phyloP scores from a whole-genome alignment of 768 basidiomycete species.

The Cyclocybe cylindracea region DNA sequence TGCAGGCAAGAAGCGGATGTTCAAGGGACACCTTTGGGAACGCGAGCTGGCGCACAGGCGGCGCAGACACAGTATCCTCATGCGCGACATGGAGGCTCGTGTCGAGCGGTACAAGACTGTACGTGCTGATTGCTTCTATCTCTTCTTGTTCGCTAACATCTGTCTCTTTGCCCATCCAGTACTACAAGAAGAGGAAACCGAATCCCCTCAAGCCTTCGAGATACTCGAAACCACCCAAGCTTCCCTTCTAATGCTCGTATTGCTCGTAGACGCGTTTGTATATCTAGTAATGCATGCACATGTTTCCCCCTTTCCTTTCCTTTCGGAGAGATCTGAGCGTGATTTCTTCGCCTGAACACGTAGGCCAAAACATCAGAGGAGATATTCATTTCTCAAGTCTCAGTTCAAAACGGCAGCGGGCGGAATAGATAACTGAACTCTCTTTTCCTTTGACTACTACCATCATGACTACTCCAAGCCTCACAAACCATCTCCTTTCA shows the following conservation, averaged over 20 bases:
- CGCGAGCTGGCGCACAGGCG: slow-evolving; percentile 49
- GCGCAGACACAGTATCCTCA: slow-evolving; percentile 51
- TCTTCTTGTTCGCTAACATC: neutral
- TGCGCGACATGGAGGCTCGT: slow-evolving; percentile 72
- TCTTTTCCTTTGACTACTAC: neutral
- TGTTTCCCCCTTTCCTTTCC: too few relatives aligned
- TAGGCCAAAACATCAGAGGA: too few relatives aligned
- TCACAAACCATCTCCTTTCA: slow-evolving; percentile 39
- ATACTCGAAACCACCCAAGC: slow-evolving; percentile 50
- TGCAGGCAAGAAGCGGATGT: slow-evolving; percentile 79
- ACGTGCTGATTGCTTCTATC: slow-evolving; percentile 23
- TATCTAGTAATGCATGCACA: too few relatives aligned
- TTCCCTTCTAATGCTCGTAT: slow-evolving; percentile 51
- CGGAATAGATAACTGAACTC: too few relatives aligned
- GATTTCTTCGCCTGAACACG: too few relatives aligned
- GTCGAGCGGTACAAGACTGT: slow-evolving; percentile 68
- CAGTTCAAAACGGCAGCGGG: too few relatives aligned
- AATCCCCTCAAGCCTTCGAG: slow-evolving; percentile 59
- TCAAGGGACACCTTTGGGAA: slow-evolving; percentile 94
- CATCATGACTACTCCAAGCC: slow-evolving; percentile 7
- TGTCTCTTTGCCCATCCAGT: slow-evolving; percentile 28
- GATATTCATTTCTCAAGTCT: neutral
- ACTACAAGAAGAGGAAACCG: slow-evolving; percentile 51
- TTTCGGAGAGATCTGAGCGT: too few relatives aligned
- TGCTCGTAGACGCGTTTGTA: neutral